phyloP scores from a whole-genome alignment of 441 rosid species.

The Isatis lusitanica region DNA sequence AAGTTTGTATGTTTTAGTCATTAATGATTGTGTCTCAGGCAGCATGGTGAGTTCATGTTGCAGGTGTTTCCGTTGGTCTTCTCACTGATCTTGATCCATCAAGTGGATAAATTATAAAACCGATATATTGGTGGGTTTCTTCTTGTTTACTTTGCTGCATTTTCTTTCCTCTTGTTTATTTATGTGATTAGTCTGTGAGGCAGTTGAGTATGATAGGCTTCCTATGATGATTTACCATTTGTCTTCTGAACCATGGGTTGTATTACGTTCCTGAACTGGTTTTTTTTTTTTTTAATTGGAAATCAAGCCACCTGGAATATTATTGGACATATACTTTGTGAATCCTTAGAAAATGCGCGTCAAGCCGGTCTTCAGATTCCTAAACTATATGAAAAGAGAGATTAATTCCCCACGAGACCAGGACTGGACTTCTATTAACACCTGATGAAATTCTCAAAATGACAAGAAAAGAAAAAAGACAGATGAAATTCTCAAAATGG shows the following conservation, averaged over 20 bases:
- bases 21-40: conserved; percentile 49
- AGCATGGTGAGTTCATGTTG: conserved; percentile 98
- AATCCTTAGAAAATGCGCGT: conserved; percentile 77
- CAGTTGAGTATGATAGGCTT: background rate
- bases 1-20: background rate
- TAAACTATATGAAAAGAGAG: conserved; percentile 79
- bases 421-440: conserved; percentile 41
- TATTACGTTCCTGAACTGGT: conserved; percentile 16
- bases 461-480: too few relatives aligned
- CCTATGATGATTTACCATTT: background rate
- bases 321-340: conserved; percentile 86
- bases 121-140: conserved; percentile 81
- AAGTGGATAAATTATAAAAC: conserved; percentile 70
- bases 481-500: too few relatives aligned
- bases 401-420: conserved; percentile 71
- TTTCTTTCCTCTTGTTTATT: conserved; percentile 10
- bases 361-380: conserved; percentile 94
- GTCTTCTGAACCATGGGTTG: background rate
- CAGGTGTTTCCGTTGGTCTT: conserved; percentile 97
- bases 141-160: conserved; percentile 12
- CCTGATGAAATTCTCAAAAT: background rate
- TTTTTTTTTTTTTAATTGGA: conserved; percentile 67
- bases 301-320: conserved; percentile 98
- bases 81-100: conserved; percentile 75
- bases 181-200: background rate